Evolutionary conservation across 2,329 filamentous ascomycete genomes (phyloP).

Genomic region (Colletotrichum sp.): DNA sequence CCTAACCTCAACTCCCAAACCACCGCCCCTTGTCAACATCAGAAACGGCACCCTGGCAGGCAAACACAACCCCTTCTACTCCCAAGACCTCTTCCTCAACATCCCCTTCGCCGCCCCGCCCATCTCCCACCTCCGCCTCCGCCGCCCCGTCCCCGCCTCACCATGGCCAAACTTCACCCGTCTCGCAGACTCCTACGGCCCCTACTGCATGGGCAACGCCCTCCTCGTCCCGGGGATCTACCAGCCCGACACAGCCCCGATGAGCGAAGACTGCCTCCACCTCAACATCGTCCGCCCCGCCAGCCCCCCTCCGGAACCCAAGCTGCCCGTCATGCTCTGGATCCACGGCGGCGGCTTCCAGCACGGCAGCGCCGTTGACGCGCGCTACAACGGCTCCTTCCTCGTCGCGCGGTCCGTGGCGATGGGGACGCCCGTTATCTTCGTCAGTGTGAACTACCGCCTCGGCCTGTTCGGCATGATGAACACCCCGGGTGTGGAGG

Average conservation of each 20-base stretch:
- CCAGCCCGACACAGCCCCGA: background rate
- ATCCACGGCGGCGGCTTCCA: slow-evolving; percentile 44
- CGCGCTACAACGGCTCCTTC: slow-evolving; percentile 64
- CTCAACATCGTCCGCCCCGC: slow-evolving; percentile 29
- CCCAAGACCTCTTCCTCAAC: slow-evolving; percentile 46
- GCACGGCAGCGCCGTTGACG: slow-evolving; percentile 45
- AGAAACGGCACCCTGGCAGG: background rate
- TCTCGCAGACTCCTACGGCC: slow-evolving; percentile 47
- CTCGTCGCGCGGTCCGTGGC: slow-evolving; percentile 53
- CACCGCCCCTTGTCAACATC: background rate
- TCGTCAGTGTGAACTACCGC: slow-evolving; percentile 51
- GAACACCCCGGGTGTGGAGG: slow-evolving; percentile 39
- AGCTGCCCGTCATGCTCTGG: slow-evolving; percentile 28
- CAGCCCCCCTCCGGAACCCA: background rate
- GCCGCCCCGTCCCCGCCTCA: background rate
- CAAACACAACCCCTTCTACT: background rate
- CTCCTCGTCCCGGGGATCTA: background rate
- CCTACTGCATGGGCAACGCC: slow-evolving; percentile 36
- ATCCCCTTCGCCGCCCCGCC: slow-evolving; percentile 50
- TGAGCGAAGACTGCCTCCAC: slow-evolving; percentile 29
- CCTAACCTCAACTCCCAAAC: background rate
- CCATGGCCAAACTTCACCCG: background rate
- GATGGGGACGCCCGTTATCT: slow-evolving; percentile 51
- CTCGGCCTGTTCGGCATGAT: slow-evolving; percentile 51
- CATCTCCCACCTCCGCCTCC: background rate